phyloP scores from a whole-genome alignment of 129 eudicot species.

The Centrapalus pauciflorus region DNA sequence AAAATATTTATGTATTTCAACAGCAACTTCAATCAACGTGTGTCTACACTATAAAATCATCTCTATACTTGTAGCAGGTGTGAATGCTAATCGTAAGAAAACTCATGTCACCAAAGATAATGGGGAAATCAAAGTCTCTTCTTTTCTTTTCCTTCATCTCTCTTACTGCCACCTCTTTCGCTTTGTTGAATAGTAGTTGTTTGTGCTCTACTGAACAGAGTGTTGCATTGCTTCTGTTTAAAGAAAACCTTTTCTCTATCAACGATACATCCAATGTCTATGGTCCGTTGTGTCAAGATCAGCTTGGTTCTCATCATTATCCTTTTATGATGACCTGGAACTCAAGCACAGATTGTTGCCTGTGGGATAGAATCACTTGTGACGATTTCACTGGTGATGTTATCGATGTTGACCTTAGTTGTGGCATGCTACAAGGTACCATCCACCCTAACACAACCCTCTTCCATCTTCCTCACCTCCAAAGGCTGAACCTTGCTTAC shows the following conservation, averaged over 20 bases:
- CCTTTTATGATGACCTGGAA: slow-evolving; percentile 22
- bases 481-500: slow-evolving; percentile 21
- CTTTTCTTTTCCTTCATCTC: not conserved
- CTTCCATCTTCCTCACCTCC: slow-evolving; percentile 19
- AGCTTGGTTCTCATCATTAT: not conserved
- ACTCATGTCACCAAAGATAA: not conserved
- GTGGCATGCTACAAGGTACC: slow-evolving; percentile 24
- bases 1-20: no score
- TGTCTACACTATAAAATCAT: no score
- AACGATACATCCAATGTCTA: not conserved
- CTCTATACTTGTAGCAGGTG: not conserved
- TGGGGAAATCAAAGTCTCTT: not conserved
- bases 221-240: slow-evolving; percentile 5
- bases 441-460: slow-evolving; percentile 23
- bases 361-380: slow-evolving; percentile 36
- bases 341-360: slow-evolving; percentile 22
- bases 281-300: not conserved
- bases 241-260: not conserved
- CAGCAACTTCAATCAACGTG: no score
- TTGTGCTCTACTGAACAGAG: not conserved
- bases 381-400: slow-evolving; percentile 18
- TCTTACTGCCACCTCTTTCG: not conserved
- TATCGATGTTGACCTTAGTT: slow-evolving; percentile 25
- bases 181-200: not conserved
- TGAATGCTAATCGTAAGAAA: not conserved